Evolutionary conservation across 352 stramenopile species (phyloP), one percentile per base, ranked within the genome.

Genomic region (Globisporangium irregulare): DNA sequence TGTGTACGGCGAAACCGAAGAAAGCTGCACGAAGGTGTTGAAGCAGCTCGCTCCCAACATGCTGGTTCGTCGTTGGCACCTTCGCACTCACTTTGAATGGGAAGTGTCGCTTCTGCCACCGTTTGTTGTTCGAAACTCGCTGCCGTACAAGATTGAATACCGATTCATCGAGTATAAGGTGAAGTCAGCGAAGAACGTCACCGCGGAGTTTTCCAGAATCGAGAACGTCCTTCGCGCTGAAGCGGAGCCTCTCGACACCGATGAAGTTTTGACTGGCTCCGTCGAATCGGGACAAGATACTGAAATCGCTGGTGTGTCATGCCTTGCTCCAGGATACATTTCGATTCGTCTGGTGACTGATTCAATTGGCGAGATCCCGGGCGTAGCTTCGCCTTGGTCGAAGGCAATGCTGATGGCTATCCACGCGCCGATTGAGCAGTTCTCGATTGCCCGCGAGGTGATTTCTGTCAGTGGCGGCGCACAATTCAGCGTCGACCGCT

Each of bases 341-440:
- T 80, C 75, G 29, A 68, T 94, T 71, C 85, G 88, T 20, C 46
- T 94, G 15, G 66, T 91, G 27, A 73, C 71, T 27, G 82, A 69
- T 27, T 73, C 81, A 24, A 68, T 75, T 46, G 80, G 66, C 29
- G 27, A 25, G 15, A 43, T 29, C 18, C 15, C 36, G 10, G 59
- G 74, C 7, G 66, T 55, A 3, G 24, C 51, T 9, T 92, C 86
- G 20, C 59, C 72, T 18, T 96, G 88, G 88, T 96, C 86, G 5
- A 93, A 92, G 70, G 81, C 88, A n/a, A 71, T 93, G 63, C 55
- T 96, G 59, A 94, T 96, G 85, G 89, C 87, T 50, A 89, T 94
- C 46, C 86, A 94, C 60, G 78, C 80, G 18, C 70, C 77, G 32
- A 71, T 92, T 1, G 82, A 94, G 15, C 81, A 87, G 18, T 96